Conservation (phyloP, 805 yeast genomes). For the Myxozyma neglecta region DNA sequence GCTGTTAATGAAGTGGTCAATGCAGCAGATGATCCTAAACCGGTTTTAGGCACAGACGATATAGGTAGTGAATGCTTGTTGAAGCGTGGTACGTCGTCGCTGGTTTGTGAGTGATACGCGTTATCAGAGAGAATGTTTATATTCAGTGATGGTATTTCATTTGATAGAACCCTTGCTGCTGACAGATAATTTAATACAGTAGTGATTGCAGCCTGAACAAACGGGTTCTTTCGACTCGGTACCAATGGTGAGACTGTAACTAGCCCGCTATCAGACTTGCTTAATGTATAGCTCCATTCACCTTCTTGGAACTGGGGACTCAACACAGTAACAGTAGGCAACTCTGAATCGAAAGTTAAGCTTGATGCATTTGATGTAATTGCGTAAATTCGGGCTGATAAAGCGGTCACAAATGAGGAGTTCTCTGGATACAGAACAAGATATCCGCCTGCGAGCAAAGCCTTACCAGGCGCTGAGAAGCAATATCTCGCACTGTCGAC, state of each 20-base stretch:
- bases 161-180: slow-evolving; percentile 37
- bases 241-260: slow-evolving; percentile 35
- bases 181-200: slow-evolving; percentile 56
- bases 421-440: slow-evolving; percentile 79
- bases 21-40: slow-evolving; percentile 95
- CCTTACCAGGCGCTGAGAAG: slow-evolving; percentile 95
- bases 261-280: slow-evolving; percentile 29
- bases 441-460: slow-evolving; percentile 91
- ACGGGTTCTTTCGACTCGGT: slow-evolving; percentile 56
- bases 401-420: slow-evolving; percentile 77
- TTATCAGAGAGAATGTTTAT: slow-evolving; percentile 80
- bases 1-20: slow-evolving; percentile 78
- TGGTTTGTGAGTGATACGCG: slow-evolving; percentile 78
- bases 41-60: slow-evolving; percentile 82
- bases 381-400: slow-evolving; percentile 88
- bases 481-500: slow-evolving; percentile 3
- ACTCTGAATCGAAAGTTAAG: slow-evolving; percentile 15
- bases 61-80: slow-evolving; percentile 62
- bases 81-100: slow-evolving; percentile 44
- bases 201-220: slow-evolving; percentile 62
- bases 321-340: slow-evolving; percentile 46
- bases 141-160: slow-evolving; percentile 34
- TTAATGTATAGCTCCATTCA: slow-evolving; percentile 59
- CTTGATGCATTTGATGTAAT: slow-evolving; percentile 40
- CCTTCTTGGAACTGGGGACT: slow-evolving; percentile 80